Percentiles rank a stretch among this genome's conserved stretches.
These are phyloP conservation scores for Mycena epipterygia DNA, from an alignment of 768 basidiomycete genomes.

Conservation along the genomic window DNA sequence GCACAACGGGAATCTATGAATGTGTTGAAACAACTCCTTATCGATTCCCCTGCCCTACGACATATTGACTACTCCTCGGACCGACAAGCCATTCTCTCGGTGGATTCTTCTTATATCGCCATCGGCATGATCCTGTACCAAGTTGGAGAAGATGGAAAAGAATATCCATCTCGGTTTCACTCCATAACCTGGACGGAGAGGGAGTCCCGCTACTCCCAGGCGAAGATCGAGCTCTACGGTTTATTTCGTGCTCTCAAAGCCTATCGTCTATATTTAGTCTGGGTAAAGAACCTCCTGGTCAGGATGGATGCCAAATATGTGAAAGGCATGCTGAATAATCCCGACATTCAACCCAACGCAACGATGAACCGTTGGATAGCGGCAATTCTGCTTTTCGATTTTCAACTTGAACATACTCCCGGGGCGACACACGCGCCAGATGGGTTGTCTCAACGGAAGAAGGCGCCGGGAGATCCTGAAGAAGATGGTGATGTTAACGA, in stretches of 20 bases:
- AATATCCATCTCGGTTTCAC: too few relatives aligned
- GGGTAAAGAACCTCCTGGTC: not conserved
- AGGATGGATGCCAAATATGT: not conserved
- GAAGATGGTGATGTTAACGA: not conserved
- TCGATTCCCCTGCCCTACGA: too few relatives aligned
- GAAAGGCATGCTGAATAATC: constrained; percentile 4
- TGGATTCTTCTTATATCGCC: too few relatives aligned
- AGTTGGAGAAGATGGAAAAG: too few relatives aligned
- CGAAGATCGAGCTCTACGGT: too few relatives aligned
- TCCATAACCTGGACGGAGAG: too few relatives aligned
- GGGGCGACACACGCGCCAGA: not conserved
- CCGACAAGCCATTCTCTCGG: too few relatives aligned
- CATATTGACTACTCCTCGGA: too few relatives aligned
- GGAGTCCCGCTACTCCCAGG: too few relatives aligned
- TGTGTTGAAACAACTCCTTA: too few relatives aligned
- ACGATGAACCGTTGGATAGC: constrained; percentile 2
- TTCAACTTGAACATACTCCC: not conserved
- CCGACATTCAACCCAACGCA: constrained; percentile 2
- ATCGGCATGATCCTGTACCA: too few relatives aligned
- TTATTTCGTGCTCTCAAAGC: not conserved
- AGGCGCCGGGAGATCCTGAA: not conserved
- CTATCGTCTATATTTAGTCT: not conserved
- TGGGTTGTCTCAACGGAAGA: not conserved
- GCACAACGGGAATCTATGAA: too few relatives aligned
- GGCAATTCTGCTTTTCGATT: not conserved